Evolutionary conservation across 768 basidiomycete species (phyloP), one percentile per base, ranked within the genome.

Genomic region (Grammothele lineata): DNA sequence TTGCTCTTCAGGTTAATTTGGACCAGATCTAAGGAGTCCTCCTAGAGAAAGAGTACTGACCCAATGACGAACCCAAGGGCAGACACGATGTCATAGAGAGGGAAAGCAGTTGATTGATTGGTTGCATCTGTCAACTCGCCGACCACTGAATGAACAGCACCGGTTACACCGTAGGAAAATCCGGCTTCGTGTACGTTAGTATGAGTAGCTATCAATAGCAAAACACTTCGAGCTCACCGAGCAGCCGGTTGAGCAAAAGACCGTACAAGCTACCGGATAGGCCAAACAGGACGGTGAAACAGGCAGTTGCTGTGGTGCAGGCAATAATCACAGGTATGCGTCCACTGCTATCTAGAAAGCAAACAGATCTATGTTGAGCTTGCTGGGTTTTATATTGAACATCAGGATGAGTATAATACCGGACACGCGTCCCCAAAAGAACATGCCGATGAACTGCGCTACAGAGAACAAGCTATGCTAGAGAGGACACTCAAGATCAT

Each of bases 381-480:
- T 14, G 14, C 8, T 14, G 27, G 14, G 8, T 14, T 30, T 7
- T 30, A 30, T 30, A 14, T 14, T 30, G 27, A 30, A 30, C 8
- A 30, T 7, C 8, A 7, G 14, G 7, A 14, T 30, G 8, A 8
- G 14, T 11, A 32, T n/a, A 32, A 24, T 35, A 60, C 61, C 61
- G 21, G 83, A 85, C 8, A 82, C 50, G 18, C 69, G 69, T 3
- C 79, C 82, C 78, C 81, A 85, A 3, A 73, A 68, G 56, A 80
- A 80, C 25, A 84, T 82, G 27, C 76, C 75, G 25, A 70, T 59
- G 3, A 83, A 66, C 55, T 84, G 80, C 3, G 77, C 65, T 9
- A 83, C 40, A 3, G 77, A 76, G 58, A 81, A 81, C 6, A 67
- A 69, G 32, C 78, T 82, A 57, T 83, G 81, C 82, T 85, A 27